Conservation (phyloP, 2,329 filamentous ascomycete species). For the Pseudodiploospora longispora region DNA sequence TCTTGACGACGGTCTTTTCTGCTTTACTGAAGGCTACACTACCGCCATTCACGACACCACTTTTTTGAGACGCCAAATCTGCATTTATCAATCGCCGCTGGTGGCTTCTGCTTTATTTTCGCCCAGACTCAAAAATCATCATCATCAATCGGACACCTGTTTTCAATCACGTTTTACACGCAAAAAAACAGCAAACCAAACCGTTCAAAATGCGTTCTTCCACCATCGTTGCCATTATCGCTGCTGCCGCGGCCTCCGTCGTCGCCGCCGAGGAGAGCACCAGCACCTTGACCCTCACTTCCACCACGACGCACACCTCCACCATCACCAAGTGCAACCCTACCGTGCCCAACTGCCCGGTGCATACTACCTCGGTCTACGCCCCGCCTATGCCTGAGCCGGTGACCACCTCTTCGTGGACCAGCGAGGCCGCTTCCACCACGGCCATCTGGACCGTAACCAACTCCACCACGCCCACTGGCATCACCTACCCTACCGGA, state of each 20-base stretch:
- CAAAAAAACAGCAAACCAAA: background rate
- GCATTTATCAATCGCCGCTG: too few relatives aligned
- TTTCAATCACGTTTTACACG: too few relatives aligned
- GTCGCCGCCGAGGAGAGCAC: conserved; percentile 21
- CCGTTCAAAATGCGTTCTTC: conserved; percentile 38
- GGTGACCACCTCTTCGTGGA: conserved; percentile 10
- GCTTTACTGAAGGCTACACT: too few relatives aligned
- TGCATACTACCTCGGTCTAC: conserved; percentile 17
- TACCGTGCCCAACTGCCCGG: conserved; percentile 35
- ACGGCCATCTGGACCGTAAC: conserved; percentile 20
- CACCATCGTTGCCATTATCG: conserved; percentile 32
- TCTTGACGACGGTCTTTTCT: too few relatives aligned
- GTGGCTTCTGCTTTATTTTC: too few relatives aligned
- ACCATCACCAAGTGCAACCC: conserved; percentile 43
- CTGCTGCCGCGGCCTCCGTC: conserved; percentile 31
- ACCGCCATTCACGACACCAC: too few relatives aligned
- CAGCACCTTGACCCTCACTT: conserved; percentile 33
- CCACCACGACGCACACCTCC: conserved; percentile 34
- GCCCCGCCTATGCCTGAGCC: conserved; percentile 14
- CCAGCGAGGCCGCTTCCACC: conserved; percentile 5
- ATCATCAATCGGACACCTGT: too few relatives aligned
- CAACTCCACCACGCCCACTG: conserved; percentile 23
- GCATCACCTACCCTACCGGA: conserved; percentile 8
- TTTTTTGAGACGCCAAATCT: too few relatives aligned
- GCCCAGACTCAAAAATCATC: too few relatives aligned